A percentile compares a stretch with the other conserved stretches of the same genome.
Evolutionary conservation across 164 flowering plant species (phyloP).

Genomic region (Euptelea pleiosperma): DNA sequence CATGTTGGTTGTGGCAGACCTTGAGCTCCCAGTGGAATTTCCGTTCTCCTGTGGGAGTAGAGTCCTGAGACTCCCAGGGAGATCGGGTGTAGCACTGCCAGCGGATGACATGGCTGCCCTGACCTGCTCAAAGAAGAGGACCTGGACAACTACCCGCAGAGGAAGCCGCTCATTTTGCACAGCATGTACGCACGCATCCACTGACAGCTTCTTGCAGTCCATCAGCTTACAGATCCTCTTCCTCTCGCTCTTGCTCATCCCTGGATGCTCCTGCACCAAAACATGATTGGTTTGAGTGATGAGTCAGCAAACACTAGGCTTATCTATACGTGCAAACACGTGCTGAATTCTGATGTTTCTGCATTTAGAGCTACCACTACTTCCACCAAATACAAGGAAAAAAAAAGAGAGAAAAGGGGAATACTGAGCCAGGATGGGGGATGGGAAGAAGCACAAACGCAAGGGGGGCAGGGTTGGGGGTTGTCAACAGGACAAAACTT

Average conservation of each 20-base stretch:
- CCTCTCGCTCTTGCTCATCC: slow-evolving; percentile 61
- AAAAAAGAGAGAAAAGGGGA: too few species aligned
- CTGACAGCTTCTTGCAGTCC: slow-evolving; percentile 74
- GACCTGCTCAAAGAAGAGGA: slow-evolving; percentile 73
- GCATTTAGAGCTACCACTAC: too few species aligned
- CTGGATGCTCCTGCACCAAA: slow-evolving; percentile 66
- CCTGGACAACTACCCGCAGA: slow-evolving; percentile 69
- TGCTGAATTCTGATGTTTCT: too few species aligned
- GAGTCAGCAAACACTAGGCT: not conserved
- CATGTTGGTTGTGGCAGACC: slow-evolving; percentile 64
- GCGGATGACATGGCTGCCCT: slow-evolving; percentile 34
- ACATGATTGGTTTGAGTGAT: not conserved
- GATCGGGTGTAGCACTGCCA: slow-evolving; percentile 45
- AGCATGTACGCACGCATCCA: slow-evolving; percentile 66
- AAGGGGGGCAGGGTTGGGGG: too few species aligned
- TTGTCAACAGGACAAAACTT: too few species aligned
- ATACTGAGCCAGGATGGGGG: too few species aligned
- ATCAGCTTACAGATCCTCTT: slow-evolving; percentile 70
- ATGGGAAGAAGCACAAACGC: too few species aligned
- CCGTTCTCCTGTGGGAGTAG: slow-evolving; percentile 33
- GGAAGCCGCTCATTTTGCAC: slow-evolving; percentile 85
- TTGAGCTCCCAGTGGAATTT: slow-evolving; percentile 66
- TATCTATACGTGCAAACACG: too few species aligned
- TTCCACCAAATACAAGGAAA: too few species aligned
- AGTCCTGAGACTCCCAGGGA: slow-evolving; percentile 32